A percentile compares a stretch with the other conserved stretches of the same genome.
These are phyloP conservation scores for Nicotiana attenuata DNA, from an alignment of 257 asterid species.

Conservation along the genomic window DNA sequence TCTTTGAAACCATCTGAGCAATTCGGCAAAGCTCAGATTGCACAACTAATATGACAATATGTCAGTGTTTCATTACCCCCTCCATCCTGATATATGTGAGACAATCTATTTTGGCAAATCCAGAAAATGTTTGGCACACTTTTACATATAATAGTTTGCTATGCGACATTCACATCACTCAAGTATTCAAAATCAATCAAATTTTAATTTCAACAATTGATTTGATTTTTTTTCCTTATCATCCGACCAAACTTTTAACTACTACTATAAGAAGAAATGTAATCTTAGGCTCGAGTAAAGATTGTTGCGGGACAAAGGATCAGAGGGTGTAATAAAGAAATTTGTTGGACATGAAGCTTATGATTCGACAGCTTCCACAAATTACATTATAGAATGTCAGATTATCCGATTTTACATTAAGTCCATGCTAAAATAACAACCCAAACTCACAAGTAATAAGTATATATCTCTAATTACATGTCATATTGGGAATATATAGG, in stretches of 20 bases:
- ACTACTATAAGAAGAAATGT: neutral
- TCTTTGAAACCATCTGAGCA: neutral
- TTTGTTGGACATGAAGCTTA: neutral
- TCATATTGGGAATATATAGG: neutral
- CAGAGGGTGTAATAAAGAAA: neutral
- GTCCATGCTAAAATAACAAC: neutral
- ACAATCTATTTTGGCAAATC: neutral
- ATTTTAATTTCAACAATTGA: neutral
- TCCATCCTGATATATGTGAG: neutral
- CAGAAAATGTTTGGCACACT: neutral
- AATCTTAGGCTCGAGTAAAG: neutral
- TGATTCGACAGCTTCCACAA: neutral
- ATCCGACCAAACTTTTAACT: neutral
- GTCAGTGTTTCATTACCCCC: neutral
- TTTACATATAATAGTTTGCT: neutral
- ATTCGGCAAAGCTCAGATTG: neutral
- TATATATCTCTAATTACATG: neutral
- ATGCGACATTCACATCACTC: neutral
- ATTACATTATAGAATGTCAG: neutral
- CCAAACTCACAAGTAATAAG: neutral
- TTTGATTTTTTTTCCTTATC: neutral
- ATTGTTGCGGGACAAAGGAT: neutral
- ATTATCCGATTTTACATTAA: neutral
- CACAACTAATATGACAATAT: neutral
- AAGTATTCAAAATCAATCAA: neutral